Conservation (phyloP, 192 early-diverging fungal genomes). For the Coemansia sp. region DNA sequence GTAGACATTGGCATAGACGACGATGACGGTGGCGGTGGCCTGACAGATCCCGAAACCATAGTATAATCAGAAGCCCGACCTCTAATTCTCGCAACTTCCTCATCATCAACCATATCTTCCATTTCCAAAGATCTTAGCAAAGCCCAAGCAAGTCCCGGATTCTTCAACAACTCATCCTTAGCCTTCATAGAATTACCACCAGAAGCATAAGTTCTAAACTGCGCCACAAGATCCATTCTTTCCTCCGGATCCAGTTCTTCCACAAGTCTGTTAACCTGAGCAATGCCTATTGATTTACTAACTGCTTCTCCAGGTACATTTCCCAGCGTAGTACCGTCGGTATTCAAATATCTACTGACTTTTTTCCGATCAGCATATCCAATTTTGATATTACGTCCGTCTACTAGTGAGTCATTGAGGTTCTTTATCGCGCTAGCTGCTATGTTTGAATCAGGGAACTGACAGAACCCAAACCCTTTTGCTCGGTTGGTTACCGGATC, state of each 20-base stretch:
- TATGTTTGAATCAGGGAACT: conserved; percentile 87
- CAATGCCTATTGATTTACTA: conserved; percentile 4
- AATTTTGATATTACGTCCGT: conserved; percentile 84
- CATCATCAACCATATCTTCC: conserved; percentile 7
- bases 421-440: conserved; percentile 94
- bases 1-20: conserved; percentile 4
- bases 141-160: conserved; percentile 36
- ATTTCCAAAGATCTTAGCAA: conserved; percentile 23
- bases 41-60: not conserved
- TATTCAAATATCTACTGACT: conserved; percentile 32
- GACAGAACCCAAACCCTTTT: conserved; percentile 94
- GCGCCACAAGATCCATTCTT: conserved; percentile 24
- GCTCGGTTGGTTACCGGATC: conserved; percentile 78
- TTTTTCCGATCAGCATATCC: conserved; percentile 78
- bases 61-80: not conserved
- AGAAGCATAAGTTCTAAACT: conserved; percentile 35
- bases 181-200: conserved; percentile 25
- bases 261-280: conserved; percentile 16
- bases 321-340: conserved; percentile 25
- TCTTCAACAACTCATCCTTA: conserved; percentile 30
- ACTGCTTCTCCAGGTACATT: conserved; percentile 19
- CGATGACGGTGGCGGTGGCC: not conserved
- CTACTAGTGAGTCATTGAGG: conserved; percentile 88
- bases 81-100: not conserved
- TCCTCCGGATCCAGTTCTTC: conserved; percentile 10